Base-by-base conservation (phyloP, 306 rosid genomes). In the Sophora flavescens region DNA sequence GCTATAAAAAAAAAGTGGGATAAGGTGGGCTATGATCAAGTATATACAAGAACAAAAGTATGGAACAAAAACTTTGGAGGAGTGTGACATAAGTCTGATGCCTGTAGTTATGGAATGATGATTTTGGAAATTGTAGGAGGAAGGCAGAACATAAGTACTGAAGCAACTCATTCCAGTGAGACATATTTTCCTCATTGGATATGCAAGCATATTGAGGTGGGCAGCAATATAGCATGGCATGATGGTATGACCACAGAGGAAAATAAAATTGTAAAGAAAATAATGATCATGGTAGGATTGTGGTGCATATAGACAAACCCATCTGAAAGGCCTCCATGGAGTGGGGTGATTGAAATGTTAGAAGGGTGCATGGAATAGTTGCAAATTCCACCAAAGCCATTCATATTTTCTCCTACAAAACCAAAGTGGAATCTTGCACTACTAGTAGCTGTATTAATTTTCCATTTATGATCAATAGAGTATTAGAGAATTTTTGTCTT, bases 311-410 rank as follows among this genome's bases (percentile, higher is more conserved):
- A 75, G 26, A 75, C 72, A 35, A 22, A 50, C 7, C 79, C 79
- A 63, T 75, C 53, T 51, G 72, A 75, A 0, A 75, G 79, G 42
- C 79, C 79, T 50, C 30, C 79, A 50, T 63, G 50, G 72, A 75
- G 79, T 75, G 51, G 38, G 63, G 79, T 75, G 30, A 70, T 75
- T 63, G 79, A 75, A 75, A 75, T 75, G 79, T 63, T 75, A 61
- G 72, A 75, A 63, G 79, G 79, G 63, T 51, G 44, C 63, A 63
- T 51, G 8, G 63, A 75, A 48, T 72, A 36, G 30, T 63, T 75
- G 72, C 79, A 75, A 45, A n/a, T n/a, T n/a, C n/a, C n/a, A n/a
- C n/a, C n/a, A n/a, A n/a, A n/a, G n/a, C n/a, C n/a, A n/a, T n/a
- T n/a, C n/a, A n/a, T n/a, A n/a, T n/a, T n/a, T n/a, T n/a, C n/a